Percentiles rank a stretch among this genome's conserved stretches.
phyloP scores from a whole-genome alignment of 306 rosid genomes.

The Erythrophleum fordii region DNA sequence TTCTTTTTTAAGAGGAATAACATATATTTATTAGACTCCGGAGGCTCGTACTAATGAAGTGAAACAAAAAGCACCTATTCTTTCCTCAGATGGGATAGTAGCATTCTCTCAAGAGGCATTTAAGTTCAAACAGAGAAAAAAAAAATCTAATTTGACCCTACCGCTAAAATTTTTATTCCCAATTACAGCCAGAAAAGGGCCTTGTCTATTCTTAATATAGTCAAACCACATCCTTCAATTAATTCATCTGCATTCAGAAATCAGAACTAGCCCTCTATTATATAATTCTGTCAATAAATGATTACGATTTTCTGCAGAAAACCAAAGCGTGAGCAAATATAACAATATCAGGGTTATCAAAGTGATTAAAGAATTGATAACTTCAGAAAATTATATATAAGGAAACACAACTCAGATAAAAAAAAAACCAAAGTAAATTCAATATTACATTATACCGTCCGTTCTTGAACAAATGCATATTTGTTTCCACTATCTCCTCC shows the following conservation, averaged over 20 bases:
- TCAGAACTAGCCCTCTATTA: neutral
- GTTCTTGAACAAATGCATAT: slow-evolving; percentile 46
- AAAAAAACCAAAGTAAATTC: neutral
- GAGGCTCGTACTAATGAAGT: neutral
- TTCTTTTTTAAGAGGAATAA: neutral
- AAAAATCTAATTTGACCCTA: neutral
- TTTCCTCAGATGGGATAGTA: neutral
- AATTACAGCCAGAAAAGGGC: neutral
- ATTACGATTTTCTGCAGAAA: neutral
- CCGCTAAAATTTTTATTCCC: neutral
- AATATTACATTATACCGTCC: slow-evolving; percentile 90
- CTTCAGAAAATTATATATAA: neutral
- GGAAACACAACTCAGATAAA: neutral
- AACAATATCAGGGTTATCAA: neutral
- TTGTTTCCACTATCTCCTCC: slow-evolving; percentile 37
- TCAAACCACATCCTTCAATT: neutral
- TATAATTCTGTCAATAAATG: neutral
- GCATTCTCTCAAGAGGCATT: neutral
- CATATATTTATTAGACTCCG: neutral
- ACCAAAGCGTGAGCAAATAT: neutral
- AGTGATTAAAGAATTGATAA: slow-evolving; percentile 8
- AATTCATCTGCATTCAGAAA: neutral
- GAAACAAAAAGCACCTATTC: neutral
- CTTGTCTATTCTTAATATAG: neutral
- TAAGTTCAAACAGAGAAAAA: neutral